Percentiles rank a stretch among this genome's conserved stretches.
Conservation (phyloP, 1,284 basidiomycete genomes). For the Porodaedalea pini region DNA sequence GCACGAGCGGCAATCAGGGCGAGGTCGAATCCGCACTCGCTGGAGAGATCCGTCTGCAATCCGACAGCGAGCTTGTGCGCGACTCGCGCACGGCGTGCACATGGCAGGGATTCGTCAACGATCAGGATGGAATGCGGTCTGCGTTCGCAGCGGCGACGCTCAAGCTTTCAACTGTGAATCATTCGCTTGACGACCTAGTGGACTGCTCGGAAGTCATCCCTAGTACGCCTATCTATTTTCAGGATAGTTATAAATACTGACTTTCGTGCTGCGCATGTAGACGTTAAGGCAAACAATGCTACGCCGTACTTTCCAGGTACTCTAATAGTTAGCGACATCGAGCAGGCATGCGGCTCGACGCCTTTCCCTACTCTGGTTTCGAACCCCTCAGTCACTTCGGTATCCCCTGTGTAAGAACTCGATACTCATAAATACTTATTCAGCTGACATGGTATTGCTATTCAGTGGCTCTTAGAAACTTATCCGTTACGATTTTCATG, state of each 20-base stretch:
- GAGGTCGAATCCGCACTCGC: constrained; percentile 16
- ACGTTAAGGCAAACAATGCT: neutral
- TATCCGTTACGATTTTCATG: too few relatives aligned
- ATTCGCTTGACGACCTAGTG: constrained; percentile 27
- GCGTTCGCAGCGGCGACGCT: constrained; percentile 30
- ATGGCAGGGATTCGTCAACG: constrained; percentile 21
- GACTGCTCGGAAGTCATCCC: constrained; percentile 37
- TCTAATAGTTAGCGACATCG: constrained; percentile 14
- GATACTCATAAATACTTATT: too few relatives aligned
- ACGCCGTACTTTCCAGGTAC: constrained; percentile 15
- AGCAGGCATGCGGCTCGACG: constrained; percentile 14
- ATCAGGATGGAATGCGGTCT: constrained; percentile 13
- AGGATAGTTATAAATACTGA: neutral
- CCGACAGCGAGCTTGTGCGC: constrained; percentile 30
- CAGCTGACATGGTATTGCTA: too few relatives aligned
- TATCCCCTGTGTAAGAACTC: constrained; percentile 15
- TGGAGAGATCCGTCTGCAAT: constrained; percentile 40
- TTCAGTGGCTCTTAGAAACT: too few relatives aligned
- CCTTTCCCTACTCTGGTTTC: constrained; percentile 15
- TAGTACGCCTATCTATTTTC: too few relatives aligned
- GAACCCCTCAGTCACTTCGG: constrained; percentile 9
- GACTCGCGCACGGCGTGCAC: constrained; percentile 23
- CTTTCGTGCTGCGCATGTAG: neutral
- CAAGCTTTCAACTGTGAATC: constrained; percentile 34
- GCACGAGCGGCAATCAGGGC: constrained; percentile 8